Evolutionary conservation across 2,329 filamentous ascomycete genomes (phyloP).

Genomic region (Zalaria sp.): DNA sequence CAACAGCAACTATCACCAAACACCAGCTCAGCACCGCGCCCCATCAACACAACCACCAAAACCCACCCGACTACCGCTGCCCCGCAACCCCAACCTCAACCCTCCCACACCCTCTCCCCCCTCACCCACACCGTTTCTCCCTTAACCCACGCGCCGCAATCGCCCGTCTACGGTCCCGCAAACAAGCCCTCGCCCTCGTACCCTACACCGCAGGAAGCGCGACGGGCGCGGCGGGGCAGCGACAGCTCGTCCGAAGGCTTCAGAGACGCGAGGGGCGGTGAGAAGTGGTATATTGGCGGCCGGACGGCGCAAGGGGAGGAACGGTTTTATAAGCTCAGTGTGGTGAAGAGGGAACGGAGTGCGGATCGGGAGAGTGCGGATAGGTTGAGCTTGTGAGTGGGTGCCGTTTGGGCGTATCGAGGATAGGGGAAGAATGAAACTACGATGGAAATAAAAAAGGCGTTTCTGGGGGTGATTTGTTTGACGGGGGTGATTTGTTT

Average conservation of each 20-base stretch:
- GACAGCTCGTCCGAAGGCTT: conserved; percentile 67
- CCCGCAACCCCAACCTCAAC: conserved; percentile 22
- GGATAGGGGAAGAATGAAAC: background rate
- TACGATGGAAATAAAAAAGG: background rate
- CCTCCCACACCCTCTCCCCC: conserved; percentile 21
- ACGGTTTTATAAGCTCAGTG: conserved; percentile 66
- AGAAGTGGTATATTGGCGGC: conserved; percentile 74
- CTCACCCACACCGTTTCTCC: conserved; percentile 22
- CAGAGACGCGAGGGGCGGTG: conserved; percentile 53
- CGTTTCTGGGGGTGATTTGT: background rate
- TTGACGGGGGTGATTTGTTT: no score
- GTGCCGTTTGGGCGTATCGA: background rate
- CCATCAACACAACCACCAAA: conserved; percentile 32
- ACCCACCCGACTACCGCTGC: conserved; percentile 11
- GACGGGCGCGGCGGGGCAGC: conserved; percentile 44
- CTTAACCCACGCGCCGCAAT: conserved; percentile 20
- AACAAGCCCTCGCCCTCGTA: conserved; percentile 18
- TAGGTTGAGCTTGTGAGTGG: conserved; percentile 53
- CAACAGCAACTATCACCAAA: conserved; percentile 14
- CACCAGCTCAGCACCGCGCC: conserved; percentile 25
- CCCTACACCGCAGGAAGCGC: conserved; percentile 17
- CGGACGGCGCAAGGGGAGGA: conserved; percentile 65
- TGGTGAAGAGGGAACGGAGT: conserved; percentile 58
- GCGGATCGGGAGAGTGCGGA: conserved; percentile 63
- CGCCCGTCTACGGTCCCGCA: conserved; percentile 19